phyloP scores from a whole-genome alignment of 192 early-diverging fungal genomes.

The Gryganskiella cystojenkinii region DNA sequence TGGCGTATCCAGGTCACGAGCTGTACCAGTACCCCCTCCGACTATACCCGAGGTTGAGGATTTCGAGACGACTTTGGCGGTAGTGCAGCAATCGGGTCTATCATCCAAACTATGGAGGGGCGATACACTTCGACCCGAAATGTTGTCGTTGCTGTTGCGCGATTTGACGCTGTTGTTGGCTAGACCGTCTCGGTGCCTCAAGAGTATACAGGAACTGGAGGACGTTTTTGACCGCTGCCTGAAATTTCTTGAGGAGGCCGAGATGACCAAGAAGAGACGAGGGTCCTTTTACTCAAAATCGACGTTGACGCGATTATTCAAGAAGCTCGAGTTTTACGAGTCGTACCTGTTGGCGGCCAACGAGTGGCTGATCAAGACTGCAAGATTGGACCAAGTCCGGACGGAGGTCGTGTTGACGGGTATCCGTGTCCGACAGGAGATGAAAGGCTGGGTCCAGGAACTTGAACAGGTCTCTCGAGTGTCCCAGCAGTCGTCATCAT shows the following conservation, averaged over 20 bases:
- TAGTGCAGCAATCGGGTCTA: conserved; percentile 22
- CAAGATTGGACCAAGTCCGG: conserved; percentile 25
- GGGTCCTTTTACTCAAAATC: conserved; percentile 16
- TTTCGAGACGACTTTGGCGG: conserved; percentile 45
- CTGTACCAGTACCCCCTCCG: too few relatives aligned
- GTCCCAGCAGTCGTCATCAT: not conserved
- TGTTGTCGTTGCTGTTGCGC: conserved; percentile 29
- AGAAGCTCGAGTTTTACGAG: conserved; percentile 49
- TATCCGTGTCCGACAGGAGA: conserved; percentile 33
- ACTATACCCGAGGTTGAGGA: conserved; percentile 23
- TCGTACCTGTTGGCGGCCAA: conserved; percentile 35
- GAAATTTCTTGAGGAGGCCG: not conserved
- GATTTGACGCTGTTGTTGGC: conserved; percentile 35
- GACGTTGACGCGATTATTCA: conserved; percentile 17
- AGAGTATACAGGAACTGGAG: conserved; percentile 21
- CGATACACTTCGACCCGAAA: conserved; percentile 34
- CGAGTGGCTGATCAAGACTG: conserved; percentile 15
- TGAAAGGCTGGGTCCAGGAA: conserved; percentile 30
- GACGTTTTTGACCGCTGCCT: conserved; percentile 4
- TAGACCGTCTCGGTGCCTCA: conserved; percentile 19
- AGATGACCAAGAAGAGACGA: not conserved
- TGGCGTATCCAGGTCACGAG: not conserved
- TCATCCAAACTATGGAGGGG: conserved; percentile 48
- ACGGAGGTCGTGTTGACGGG: conserved; percentile 34
- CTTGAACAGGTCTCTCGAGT: conserved; percentile 14